These are phyloP conservation scores for Torulaspora pretoriensis DNA, from an alignment of 1,139 yeast genomes.

Conservation along the genomic window DNA sequence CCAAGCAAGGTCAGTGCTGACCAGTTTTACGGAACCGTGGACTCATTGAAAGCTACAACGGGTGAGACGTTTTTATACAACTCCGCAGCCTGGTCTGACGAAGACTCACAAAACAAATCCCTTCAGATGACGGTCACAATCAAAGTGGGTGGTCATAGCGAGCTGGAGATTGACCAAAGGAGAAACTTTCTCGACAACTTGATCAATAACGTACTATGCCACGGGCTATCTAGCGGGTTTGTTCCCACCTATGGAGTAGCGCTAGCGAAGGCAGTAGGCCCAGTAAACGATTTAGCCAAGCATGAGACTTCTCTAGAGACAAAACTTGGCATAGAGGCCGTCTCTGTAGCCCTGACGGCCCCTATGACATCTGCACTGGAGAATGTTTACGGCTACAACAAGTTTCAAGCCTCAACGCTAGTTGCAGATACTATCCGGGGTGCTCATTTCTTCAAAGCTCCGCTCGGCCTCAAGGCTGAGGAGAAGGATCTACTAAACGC, in stretches of 20 bases:
- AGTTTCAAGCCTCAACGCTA: conserved; percentile 15
- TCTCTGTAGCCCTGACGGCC: conserved; percentile 16
- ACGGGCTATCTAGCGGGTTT: conserved; percentile 31
- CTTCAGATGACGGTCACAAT: conserved; percentile 30
- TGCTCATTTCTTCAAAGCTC: conserved; percentile 16
- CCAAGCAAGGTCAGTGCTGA: conserved; percentile 31
- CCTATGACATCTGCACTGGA: conserved; percentile 21
- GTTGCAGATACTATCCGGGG: conserved; percentile 20
- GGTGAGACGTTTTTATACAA: conserved; percentile 35
- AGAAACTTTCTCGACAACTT: conserved; percentile 27
- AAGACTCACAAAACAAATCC: conserved; percentile 13
- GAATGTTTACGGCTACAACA: conserved; percentile 19
- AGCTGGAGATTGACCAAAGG: conserved; percentile 32
- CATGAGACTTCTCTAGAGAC: conserved; percentile 4
- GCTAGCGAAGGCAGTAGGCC: conserved; percentile 24
- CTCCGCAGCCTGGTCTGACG: conserved; percentile 13
- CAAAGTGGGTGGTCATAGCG: conserved; percentile 31
- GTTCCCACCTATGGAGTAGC: conserved; percentile 28
- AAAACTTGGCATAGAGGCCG: conserved; percentile 19
- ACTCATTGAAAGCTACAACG: conserved; percentile 33
- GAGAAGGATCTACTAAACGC: conserved; percentile 9
- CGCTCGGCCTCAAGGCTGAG: conserved; percentile 11
- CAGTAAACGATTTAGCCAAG: conserved; percentile 5
- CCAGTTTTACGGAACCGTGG: conserved; percentile 29
- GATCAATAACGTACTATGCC: conserved; percentile 28